Evolutionary conservation across 768 basidiomycete genomes (phyloP).

Genomic region (Xanthoconium purpureum): DNA sequence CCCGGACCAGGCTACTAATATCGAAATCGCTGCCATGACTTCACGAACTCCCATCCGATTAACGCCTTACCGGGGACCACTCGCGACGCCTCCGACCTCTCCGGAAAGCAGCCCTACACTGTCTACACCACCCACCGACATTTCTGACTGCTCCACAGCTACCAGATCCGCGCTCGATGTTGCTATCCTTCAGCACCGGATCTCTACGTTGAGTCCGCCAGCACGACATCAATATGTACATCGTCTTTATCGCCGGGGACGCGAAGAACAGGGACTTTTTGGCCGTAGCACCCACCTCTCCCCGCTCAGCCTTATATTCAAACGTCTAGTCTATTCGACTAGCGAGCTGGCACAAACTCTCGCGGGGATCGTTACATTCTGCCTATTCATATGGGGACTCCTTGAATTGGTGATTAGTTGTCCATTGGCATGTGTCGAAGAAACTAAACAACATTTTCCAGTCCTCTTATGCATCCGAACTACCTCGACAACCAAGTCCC

Average conservation of each 20-base stretch:
- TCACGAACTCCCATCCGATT: slow-evolving; percentile 25
- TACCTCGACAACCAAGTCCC: neutral
- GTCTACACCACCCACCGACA: slow-evolving; percentile 13
- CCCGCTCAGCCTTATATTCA: neutral
- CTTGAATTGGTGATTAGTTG: slow-evolving; percentile 21
- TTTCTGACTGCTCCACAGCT: slow-evolving; percentile 2
- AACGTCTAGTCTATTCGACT: slow-evolving; percentile 1
- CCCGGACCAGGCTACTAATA: slow-evolving; percentile 16
- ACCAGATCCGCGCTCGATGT: slow-evolving; percentile 10
- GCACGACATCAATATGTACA: neutral
- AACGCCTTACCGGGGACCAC: slow-evolving; percentile 27
- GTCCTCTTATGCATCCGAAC: slow-evolving; percentile 13
- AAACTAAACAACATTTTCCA: slow-evolving; percentile 11
- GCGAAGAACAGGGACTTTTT: neutral
- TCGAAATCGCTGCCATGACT: slow-evolving; percentile 20
- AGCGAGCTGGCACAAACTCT: slow-evolving; percentile 16
- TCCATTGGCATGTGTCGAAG: neutral
- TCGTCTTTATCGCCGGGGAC: neutral
- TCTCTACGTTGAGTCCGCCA: slow-evolving; percentile 4
- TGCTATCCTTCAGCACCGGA: slow-evolving; percentile 6
- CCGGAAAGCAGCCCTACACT: slow-evolving; percentile 17
- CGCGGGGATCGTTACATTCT: slow-evolving; percentile 15
- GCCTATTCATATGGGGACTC: slow-evolving; percentile 20
- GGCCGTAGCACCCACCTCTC: neutral
- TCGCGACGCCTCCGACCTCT: slow-evolving; percentile 21